phyloP scores from a whole-genome alignment of 495 filamentous ascomycete genomes.

The Thermothielavioides terrestris region DNA sequence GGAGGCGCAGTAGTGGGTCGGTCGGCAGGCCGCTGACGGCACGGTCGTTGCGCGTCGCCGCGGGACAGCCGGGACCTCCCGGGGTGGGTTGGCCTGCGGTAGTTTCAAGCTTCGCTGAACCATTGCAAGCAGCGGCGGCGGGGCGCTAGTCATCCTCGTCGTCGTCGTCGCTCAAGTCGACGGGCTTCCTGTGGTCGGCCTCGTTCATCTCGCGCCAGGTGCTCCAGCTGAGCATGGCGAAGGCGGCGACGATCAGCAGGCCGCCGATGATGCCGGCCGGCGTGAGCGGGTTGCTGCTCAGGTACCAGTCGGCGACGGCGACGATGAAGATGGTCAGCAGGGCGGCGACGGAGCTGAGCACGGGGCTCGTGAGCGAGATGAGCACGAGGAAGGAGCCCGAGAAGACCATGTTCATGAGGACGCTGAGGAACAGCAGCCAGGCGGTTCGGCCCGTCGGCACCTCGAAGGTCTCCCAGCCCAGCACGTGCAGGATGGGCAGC shows the following conservation, averaged over 20 bases:
- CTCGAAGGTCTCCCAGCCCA: constrained; percentile 73
- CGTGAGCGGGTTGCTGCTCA: constrained; percentile 66
- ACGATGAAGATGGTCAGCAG: constrained; percentile 95
- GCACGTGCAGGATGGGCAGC: constrained; percentile 68
- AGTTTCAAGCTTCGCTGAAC: too few relatives aligned
- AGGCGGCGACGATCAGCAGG: constrained; percentile 75
- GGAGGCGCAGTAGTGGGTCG: too few relatives aligned
- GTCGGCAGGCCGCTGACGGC: too few relatives aligned
- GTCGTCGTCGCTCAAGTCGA: constrained; percentile 19
- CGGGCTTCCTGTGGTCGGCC: constrained; percentile 53
- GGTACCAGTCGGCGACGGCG: constrained; percentile 78
- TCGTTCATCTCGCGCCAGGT: constrained; percentile 89
- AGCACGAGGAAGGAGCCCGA: constrained; percentile 89
- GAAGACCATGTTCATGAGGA: constrained; percentile 79
- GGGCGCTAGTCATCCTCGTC: constrained; percentile 7
- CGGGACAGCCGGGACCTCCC: too few relatives aligned
- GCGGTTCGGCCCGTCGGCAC: constrained; percentile 67
- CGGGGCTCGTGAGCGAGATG: constrained; percentile 85
- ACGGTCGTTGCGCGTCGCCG: too few relatives aligned
- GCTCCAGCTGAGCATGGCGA: constrained; percentile 77
- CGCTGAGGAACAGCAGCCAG: constrained; percentile 69
- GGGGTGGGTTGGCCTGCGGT: too few relatives aligned
- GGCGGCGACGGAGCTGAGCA: constrained; percentile 83
- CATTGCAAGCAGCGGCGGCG: too few relatives aligned
- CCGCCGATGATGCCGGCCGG: constrained; percentile 73